Evolutionary conservation across 331 rosid species (phyloP), one percentile per base, ranked within the genome.

Genomic region (Erythrophleum ivorense): DNA sequence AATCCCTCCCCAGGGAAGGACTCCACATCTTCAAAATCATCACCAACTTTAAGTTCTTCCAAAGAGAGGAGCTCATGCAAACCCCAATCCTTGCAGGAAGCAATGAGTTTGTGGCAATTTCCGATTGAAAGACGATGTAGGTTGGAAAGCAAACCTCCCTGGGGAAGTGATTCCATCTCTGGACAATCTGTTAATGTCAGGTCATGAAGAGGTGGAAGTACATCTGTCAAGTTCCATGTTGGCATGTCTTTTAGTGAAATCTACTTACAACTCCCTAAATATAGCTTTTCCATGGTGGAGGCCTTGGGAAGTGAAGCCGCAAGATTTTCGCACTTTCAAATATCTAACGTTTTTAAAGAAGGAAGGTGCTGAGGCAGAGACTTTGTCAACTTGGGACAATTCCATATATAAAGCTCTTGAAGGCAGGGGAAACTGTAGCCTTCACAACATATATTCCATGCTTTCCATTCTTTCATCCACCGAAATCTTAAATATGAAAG

Each of bases 1-100:
- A 84, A 10, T 9, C 46, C 60, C 48, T 60, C 80, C 19, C 78
- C 87, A 0, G 82, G 87, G 48, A 87, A 87, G 15, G 82, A 68
- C 65, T 73, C 64, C 48, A 59, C 71, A 43, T 43, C 48, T 67
- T 80, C 59, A 2, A 66, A 43, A 9, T 43, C 64, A 41, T 73
- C 78, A 40, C 29, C 13, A 11, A 86, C 6, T 0, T 2, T 2
- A 0, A 86, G 45, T n/a, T 9, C 0, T 57, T 7, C 14, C 10
- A 77, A 9, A 34, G 77, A 83, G 4, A 54, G 31, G 41, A 80
- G 78, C 12, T 69, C 48, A 63, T 46, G 54, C 69, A 87, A n/a
- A n/a, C 76, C 82, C 88, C 81, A 84, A 3, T 60, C 74, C 38
- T 14, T 64, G 33, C 75, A 49, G 0, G 78, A 75, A 10, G 69